Conservation (phyloP, 805 yeast genomes). For the Cyberlindnera veronae region DNA sequence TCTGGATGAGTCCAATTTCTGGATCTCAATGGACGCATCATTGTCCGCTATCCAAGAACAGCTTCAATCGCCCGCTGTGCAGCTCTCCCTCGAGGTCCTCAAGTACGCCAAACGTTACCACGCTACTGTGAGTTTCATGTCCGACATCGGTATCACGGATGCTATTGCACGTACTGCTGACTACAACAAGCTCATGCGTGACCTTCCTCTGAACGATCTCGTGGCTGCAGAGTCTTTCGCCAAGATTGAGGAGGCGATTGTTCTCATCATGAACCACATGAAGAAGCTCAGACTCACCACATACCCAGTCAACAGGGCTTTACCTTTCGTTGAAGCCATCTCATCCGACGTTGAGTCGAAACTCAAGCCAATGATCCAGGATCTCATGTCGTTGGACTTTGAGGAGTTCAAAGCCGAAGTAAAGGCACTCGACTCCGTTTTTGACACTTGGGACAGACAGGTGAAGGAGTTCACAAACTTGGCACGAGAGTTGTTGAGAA, state of each 20-base stretch:
- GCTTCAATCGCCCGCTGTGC: slow-evolving; percentile 49
- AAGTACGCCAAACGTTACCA: slow-evolving; percentile 75
- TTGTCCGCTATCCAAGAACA: slow-evolving; percentile 56
- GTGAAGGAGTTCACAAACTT: slow-evolving; percentile 60
- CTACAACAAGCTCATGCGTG: slow-evolving; percentile 63
- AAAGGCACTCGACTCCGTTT: slow-evolving; percentile 30
- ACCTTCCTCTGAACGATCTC: slow-evolving; percentile 64
- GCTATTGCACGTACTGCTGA: slow-evolving; percentile 47
- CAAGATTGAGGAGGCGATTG: slow-evolving; percentile 43
- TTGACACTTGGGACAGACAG: slow-evolving; percentile 55
- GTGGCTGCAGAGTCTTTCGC: slow-evolving; percentile 42
- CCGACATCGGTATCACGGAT: slow-evolving; percentile 66
- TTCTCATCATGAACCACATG: slow-evolving; percentile 54
- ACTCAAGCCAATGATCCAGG: slow-evolving; percentile 37
- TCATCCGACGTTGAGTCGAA: slow-evolving; percentile 52
- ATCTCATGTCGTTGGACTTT: slow-evolving; percentile 44
- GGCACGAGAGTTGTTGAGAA: slow-evolving; percentile 72
- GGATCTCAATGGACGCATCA: slow-evolving; percentile 70
- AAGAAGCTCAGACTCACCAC: slow-evolving; percentile 55
- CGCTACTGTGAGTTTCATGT: slow-evolving; percentile 65
- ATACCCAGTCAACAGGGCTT: slow-evolving; percentile 64
- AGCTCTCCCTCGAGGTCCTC: slow-evolving; percentile 55
- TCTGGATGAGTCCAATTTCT: slow-evolving; percentile 68
- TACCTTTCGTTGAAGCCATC: slow-evolving; percentile 62
- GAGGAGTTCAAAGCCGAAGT: slow-evolving; percentile 37